Base-by-base conservation (phyloP, 2,329 filamentous ascomycete species). In the Nothomitra cinnamomea region DNA sequence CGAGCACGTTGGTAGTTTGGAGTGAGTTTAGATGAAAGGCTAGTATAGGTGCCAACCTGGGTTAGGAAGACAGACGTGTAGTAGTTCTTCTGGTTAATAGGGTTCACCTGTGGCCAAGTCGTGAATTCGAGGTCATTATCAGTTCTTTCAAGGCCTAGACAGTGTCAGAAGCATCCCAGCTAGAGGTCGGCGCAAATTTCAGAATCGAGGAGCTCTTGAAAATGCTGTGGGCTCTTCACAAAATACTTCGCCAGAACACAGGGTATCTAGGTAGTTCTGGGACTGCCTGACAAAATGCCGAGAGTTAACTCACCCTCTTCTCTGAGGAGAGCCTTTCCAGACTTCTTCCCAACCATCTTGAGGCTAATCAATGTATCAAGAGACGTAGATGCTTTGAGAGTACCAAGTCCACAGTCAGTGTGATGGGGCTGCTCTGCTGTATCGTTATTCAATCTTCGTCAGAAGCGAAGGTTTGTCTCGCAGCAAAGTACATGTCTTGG, bases 71-170 rank as follows among this genome's bases (percentile, higher is more conserved):
- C 81, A 57, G 75, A 92, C 87, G 89, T 95, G 67, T 95, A 95
- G 69, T 98, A 98, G 68, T 98, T 98, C 73, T 98, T 98, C 68
- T 98, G 92, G 66, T 98, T 98, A 69, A 98, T 98, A 62, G 92
- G 87, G 43, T 79, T 77, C 55, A 95, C 82, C 64, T 92, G 84
- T 8, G 92, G 90, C 90, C 92, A 98, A 66, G 78, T 94, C 49
- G 88, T 86, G 64, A 92, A 79, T 65, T 89, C 92, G 83, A 98
- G 90, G 70, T 90, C 89, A 78, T 98, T 98, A 73, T 98, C 92
- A 56, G 92, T 96, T 65, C 90, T 80, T 71, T 94, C 87, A 59
- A 98, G 80, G 59, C 92, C 90, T 95, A 65, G 5, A 35, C 5
- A 35, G 41, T 21, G 51, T 6, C 22, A 43, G 50, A 52, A 28